These are phyloP conservation scores for Boletus rubropictus DNA, from an alignment of 768 basidiomycete genomes.

Conservation along the genomic window DNA sequence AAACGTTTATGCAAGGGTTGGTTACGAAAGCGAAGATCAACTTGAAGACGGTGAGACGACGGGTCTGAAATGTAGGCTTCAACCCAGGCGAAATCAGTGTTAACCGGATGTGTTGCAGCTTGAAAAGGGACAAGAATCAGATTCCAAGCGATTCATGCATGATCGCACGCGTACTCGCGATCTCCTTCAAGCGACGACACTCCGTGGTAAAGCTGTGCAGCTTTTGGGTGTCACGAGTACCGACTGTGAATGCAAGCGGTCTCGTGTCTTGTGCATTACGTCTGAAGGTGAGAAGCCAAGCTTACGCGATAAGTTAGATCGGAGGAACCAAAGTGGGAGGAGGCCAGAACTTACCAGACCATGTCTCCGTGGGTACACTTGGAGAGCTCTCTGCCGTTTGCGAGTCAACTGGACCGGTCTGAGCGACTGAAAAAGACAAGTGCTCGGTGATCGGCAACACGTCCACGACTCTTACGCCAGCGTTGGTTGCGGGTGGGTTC, in stretches of 20 bases:
- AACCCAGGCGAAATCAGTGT: conserved; percentile 19
- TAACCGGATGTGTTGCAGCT: conserved; percentile 6
- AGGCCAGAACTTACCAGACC: conserved; percentile 34
- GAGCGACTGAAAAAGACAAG: conserved; percentile 53
- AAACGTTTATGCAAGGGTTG: conserved; percentile 49
- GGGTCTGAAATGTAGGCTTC: conserved; percentile 8
- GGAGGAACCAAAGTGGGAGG: background rate
- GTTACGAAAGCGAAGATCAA: conserved; percentile 50
- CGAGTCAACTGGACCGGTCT: conserved; percentile 41
- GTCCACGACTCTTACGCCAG: conserved; percentile 4
- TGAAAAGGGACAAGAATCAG: conserved; percentile 1
- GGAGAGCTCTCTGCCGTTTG: conserved; percentile 17
- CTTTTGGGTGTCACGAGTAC: conserved; percentile 37
- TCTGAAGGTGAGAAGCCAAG: conserved; percentile 49
- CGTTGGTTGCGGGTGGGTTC: background rate
- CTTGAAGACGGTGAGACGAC: conserved; percentile 6
- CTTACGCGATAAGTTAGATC: conserved; percentile 29
- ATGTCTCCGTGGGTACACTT: conserved; percentile 30
- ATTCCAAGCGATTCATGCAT: background rate
- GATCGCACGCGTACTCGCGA: conserved; percentile 36
- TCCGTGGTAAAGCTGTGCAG: conserved; percentile 47
- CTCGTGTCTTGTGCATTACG: conserved; percentile 35
- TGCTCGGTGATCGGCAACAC: conserved; percentile 48
- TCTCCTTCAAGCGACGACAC: conserved; percentile 51
- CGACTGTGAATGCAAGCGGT: conserved; percentile 42